Conservation (phyloP, 805 yeast genomes). For the Saccharomycopsis fermentans region DNA sequence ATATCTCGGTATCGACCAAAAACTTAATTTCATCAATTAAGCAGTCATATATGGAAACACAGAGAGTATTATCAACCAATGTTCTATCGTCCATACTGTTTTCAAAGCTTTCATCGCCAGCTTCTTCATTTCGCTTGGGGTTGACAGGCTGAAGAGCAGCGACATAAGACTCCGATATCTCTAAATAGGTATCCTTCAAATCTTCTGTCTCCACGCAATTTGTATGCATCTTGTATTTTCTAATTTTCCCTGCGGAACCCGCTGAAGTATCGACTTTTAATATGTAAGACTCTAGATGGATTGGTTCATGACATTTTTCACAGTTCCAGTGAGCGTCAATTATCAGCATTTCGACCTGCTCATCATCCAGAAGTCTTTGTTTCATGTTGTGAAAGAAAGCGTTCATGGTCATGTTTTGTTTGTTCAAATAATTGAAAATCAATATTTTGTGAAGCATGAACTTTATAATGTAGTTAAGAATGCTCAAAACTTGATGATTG, state of each 20-base stretch:
- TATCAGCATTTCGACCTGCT: background rate
- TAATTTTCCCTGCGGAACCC: background rate
- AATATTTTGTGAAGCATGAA: constrained; percentile 10
- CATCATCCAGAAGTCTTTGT: background rate
- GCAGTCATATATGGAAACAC: background rate
- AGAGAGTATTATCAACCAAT: background rate
- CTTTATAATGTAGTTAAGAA: constrained; percentile 6
- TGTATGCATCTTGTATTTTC: background rate
- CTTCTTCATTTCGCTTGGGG: background rate
- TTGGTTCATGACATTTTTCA: background rate
- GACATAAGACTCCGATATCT: background rate
- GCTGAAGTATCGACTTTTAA: background rate
- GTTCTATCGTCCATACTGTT: background rate
- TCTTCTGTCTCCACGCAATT: background rate
- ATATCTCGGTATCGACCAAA: background rate
- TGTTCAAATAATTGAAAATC: constrained; percentile 9
- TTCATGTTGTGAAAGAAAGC: background rate
- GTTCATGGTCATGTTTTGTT: constrained; percentile 6
- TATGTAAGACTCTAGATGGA: background rate
- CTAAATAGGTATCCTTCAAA: background rate
- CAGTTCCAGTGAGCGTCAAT: background rate
- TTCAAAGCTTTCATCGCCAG: background rate
- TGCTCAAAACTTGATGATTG: background rate
- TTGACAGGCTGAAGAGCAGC: background rate
- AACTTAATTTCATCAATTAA: background rate